phyloP scores from a whole-genome alignment of 257 asterid species.

The Rubia yunnanensis region DNA sequence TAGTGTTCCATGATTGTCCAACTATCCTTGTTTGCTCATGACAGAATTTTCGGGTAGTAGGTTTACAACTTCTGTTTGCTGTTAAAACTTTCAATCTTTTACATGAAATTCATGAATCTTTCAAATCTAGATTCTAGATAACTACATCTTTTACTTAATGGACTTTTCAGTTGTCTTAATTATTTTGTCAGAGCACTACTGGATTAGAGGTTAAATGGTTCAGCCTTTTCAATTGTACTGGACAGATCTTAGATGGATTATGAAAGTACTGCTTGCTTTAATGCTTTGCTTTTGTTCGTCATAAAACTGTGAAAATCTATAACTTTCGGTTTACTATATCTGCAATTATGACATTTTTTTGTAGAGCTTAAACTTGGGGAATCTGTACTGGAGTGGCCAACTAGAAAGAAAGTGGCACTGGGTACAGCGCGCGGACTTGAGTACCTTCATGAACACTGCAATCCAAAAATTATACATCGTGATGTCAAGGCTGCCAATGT shows the following conservation, averaged over 20 bases:
- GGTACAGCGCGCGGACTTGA: slow-evolving; percentile 97
- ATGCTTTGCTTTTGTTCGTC: background rate
- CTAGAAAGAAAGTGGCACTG: slow-evolving; percentile 73
- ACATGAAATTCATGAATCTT: background rate
- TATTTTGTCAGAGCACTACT: background rate
- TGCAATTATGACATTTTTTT: slow-evolving; percentile 9
- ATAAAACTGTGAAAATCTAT: background rate
- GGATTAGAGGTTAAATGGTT: background rate
- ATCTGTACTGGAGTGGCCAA: slow-evolving; percentile 69
- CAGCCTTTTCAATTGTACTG: background rate
- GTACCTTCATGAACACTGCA: slow-evolving; percentile 91
- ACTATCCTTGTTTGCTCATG: background rate
- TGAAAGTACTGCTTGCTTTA: background rate
- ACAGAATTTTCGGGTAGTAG: background rate
- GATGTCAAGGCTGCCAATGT: slow-evolving; percentile 99
- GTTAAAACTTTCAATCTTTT: background rate
- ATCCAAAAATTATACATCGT: slow-evolving; percentile 89
- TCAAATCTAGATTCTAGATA: background rate
- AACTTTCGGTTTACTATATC: background rate
- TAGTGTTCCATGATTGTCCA: background rate
- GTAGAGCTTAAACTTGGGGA: slow-evolving; percentile 89
- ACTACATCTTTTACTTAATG: background rate
- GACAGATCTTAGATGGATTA: background rate
- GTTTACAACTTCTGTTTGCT: background rate
- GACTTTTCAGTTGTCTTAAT: background rate